Percentiles rank a stretch among this genome's conserved stretches.
Conservation (phyloP, 164 flowering plant species). For the Vitis rotundifolia region DNA sequence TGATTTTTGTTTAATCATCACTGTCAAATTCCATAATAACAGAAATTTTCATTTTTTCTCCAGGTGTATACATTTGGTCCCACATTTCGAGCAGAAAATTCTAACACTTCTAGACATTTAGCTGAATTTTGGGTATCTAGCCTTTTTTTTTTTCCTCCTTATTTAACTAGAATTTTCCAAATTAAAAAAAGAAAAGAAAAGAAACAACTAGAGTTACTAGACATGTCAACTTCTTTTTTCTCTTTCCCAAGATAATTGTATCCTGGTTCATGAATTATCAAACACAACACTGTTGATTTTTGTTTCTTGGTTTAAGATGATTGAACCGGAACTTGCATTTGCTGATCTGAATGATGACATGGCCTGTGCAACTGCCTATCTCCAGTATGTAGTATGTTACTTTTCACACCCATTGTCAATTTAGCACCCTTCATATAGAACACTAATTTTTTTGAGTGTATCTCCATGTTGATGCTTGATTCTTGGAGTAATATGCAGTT, state of each 20-base stretch:
- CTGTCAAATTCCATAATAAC: slow-evolving; percentile 1
- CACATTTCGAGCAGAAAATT: slow-evolving; percentile 98
- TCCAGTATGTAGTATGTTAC: slow-evolving; percentile 99
- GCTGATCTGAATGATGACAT: slow-evolving; percentile 95
- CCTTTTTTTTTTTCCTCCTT: not conserved
- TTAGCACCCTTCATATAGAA: not conserved
- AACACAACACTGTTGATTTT: slow-evolving; percentile 1
- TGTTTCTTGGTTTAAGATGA: slow-evolving; percentile 62
- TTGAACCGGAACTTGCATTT: slow-evolving; percentile 99
- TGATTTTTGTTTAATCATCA: slow-evolving; percentile 1
- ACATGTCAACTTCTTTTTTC: not conserved
- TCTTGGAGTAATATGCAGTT: slow-evolving; percentile 3
- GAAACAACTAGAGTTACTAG: no score
- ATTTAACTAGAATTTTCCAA: no score
- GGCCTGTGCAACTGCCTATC: slow-evolving; percentile 99
- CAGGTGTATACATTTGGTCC: slow-evolving; percentile 99
- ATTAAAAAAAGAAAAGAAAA: no score
- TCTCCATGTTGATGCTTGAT: not conserved
- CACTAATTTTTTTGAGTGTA: not conserved
- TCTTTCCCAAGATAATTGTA: not conserved
- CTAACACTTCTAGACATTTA: slow-evolving; percentile 92
- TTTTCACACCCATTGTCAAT: slow-evolving; percentile 34
- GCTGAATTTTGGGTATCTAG: slow-evolving; percentile 94
- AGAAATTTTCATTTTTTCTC: slow-evolving; percentile 12
- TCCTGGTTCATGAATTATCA: not conserved